Base-by-base conservation (phyloP, 768 basidiomycete species). In the Boletales sp. region DNA sequence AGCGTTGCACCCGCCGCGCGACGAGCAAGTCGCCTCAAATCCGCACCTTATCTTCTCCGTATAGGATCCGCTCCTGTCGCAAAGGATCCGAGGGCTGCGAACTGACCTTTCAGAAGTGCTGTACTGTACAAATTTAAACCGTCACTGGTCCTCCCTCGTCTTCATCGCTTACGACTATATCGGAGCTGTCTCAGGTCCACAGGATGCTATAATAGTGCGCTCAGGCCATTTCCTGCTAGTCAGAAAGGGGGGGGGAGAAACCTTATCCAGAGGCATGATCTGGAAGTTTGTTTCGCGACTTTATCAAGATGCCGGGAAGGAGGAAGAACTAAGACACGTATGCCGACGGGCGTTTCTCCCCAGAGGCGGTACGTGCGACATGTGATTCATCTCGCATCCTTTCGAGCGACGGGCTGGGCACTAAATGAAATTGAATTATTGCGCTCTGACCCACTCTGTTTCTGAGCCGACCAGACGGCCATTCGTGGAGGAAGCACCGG, bases 391-490 rank as follows among this genome's bases (percentile, higher is more conserved):
- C 19, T 43, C n/a, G 36, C 27, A 27, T 43, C 19, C 39, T 54
- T 46, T 37, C 14, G 37, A 41, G 43, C 59, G 57, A 48, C 56
- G 56, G 49, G 40, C 47, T 45, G 55, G 18, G 48, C 37, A 55
- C 15, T 7, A 45, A 15, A 29, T 57, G 43, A 53, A 57, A 58
- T 27, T 19, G n/a, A 38, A 43, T 55, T 7, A 18, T 13, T 46
- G 15, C 17, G 29, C 17, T 17, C 9, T 19, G 37, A 3, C 37
- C 17, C 37, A 38, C 10, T 10, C 18, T 38, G 13, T 13, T 17
- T 17, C 15, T 37, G 36, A 8, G 21, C 21, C 21, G 21, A 21
- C 21, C 21, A 14, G n/a, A 12, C n/a, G 18, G 37, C 19, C 37
- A 21, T 21, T 21, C 21, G 4, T 21, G 4, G 37, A 38, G 18